These are phyloP conservation scores for Pseudotulostoma volvatum DNA, from an alignment of 495 filamentous ascomycete species.

Conservation along the genomic window DNA sequence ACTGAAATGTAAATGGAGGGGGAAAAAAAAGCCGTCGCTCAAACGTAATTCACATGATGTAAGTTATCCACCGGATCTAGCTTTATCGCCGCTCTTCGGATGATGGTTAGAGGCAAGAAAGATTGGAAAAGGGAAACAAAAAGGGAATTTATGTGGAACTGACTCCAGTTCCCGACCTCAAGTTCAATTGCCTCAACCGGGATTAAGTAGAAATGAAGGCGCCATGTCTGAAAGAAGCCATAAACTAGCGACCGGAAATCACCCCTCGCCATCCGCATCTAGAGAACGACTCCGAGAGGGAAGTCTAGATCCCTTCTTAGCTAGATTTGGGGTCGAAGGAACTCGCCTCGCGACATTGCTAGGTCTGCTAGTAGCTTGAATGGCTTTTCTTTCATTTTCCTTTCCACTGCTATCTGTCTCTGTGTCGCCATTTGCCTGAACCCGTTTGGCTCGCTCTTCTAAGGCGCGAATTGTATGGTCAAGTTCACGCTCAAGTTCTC, in stretches of 20 bases:
- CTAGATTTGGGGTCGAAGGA: conserved; percentile 23
- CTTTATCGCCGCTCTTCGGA: background rate
- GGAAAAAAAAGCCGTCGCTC: background rate
- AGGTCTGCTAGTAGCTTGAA: conserved; percentile 5
- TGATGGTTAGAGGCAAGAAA: background rate
- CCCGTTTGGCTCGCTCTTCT: conserved; percentile 27
- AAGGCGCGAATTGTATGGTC: conserved; percentile 56
- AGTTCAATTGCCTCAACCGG: background rate
- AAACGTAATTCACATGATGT: background rate
- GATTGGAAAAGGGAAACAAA: conserved; percentile 1
- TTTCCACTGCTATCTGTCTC: conserved; percentile 32
- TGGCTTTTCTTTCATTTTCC: conserved; percentile 19
- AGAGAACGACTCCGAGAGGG: conserved; percentile 18
- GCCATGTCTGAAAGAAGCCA: background rate
- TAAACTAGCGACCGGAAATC: background rate
- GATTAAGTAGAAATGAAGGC: background rate
- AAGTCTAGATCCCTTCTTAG: conserved; percentile 12
- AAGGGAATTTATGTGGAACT: too few relatives aligned
- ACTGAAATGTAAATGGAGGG: background rate
- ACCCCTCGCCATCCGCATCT: conserved; percentile 16
- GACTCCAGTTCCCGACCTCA: background rate
- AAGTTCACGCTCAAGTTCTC: conserved; percentile 68
- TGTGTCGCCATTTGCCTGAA: conserved; percentile 12
- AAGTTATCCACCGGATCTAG: background rate
- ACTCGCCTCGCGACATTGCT: conserved; percentile 16